Evolutionary conservation across 192 early-diverging fungal species (phyloP).

Genomic region (Thoreauomyces humboldtii): DNA sequence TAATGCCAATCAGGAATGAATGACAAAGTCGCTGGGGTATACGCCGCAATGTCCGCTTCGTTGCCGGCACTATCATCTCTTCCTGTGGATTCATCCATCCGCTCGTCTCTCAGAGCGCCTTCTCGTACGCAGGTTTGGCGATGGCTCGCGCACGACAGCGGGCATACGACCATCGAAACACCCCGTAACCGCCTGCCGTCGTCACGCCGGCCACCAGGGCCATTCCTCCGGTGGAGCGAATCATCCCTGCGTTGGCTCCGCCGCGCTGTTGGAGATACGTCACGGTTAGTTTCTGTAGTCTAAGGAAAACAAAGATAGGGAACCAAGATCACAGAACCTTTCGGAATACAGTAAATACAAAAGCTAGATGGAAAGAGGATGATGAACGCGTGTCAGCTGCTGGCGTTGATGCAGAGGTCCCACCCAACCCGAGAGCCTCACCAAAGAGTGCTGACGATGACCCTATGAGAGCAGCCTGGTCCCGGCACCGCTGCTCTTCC

Average conservation of each 20-base stretch:
- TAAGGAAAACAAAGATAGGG: background rate
- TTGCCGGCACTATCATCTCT: too few species aligned
- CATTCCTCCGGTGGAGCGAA: background rate
- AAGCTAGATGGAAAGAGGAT: background rate
- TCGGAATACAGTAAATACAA: constrained; percentile 12
- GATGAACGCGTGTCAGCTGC: background rate
- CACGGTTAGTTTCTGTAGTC: too few species aligned
- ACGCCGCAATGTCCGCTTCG: too few species aligned
- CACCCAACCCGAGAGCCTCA: background rate
- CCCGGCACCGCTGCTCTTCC: constrained; percentile 12
- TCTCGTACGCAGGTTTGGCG: background rate
- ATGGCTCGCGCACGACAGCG: constrained; percentile 6
- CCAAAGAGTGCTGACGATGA: constrained; percentile 15
- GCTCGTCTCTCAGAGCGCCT: too few species aligned
- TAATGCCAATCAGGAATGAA: too few species aligned
- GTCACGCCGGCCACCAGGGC: background rate
- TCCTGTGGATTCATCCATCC: too few species aligned
- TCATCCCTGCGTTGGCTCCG: background rate
- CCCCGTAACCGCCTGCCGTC: constrained; percentile 5
- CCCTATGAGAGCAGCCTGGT: constrained; percentile 13
- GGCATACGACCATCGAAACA: constrained; percentile 7
- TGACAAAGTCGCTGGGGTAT: too few species aligned
- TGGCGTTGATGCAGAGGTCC: background rate
- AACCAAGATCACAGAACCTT: constrained; percentile 1
- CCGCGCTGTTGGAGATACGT: too few species aligned